Conservation (phyloP, 768 basidiomycete species). For the Psilocybe azurescens region DNA sequence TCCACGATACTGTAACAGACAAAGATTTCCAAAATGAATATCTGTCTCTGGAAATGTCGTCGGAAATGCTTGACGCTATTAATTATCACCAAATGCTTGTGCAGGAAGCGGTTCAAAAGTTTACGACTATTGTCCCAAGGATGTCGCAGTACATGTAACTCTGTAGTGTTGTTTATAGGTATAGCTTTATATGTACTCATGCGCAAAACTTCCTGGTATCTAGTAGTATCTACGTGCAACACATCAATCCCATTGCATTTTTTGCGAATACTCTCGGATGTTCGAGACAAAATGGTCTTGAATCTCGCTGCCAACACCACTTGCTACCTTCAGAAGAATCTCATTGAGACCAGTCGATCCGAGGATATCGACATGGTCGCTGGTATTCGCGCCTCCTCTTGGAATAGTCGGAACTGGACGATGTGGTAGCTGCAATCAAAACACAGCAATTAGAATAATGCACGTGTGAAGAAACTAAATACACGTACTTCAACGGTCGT, state of each 20-base stretch:
- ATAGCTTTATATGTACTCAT: neutral
- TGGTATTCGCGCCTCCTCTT: constrained; percentile 91
- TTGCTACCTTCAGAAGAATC: constrained; percentile 88
- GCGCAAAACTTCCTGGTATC: neutral
- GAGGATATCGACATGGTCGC: constrained; percentile 88
- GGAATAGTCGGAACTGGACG: constrained; percentile 72
- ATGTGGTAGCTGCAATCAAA: constrained; percentile 68
- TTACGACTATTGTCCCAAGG: neutral
- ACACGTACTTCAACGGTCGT: constrained; percentile 81
- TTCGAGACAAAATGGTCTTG: constrained; percentile 73
- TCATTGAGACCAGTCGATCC: constrained; percentile 86
- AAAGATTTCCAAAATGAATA: constrained; percentile 2
- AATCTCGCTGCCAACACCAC: constrained; percentile 79
- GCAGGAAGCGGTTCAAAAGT: constrained; percentile 19
- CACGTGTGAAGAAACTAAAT: neutral
- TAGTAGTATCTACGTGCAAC: neutral
- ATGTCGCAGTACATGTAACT: neutral
- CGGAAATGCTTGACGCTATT: constrained; percentile 24
- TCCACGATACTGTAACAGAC: constrained; percentile 18
- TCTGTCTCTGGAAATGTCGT: neutral
- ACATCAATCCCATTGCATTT: constrained; percentile 78
- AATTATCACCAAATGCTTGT: constrained; percentile 30
- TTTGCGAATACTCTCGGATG: constrained; percentile 76
- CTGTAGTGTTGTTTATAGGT: neutral
- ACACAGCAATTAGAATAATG: constrained; percentile 3